Evolutionary conservation across 257 asterid genomes (phyloP), one percentile per base, ranked within the genome.

Genomic region (Salvia hispanica): DNA sequence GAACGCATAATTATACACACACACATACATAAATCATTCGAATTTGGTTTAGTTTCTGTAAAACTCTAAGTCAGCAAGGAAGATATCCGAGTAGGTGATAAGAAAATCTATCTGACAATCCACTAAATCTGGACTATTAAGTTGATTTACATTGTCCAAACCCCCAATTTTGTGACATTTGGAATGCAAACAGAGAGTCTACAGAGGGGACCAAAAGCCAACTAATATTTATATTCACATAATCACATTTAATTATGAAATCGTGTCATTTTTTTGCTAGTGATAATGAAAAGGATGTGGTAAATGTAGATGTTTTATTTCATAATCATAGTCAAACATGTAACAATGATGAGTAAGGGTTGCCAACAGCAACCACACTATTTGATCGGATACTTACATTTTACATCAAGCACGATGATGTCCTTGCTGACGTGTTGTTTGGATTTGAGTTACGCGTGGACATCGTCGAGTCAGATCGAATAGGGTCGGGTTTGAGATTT

Each of bases 161-260:
- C n/a, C 9, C 3, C 16, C 55, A 36, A 56, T 3, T 64, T 40
- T 33, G 59, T 65, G 76, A 65, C 84, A 72, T 70, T 58, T 79
- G 76, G 66, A 69, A 64, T 16, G 3, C 28, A 67, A n/a, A 46
- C 45, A 14, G 31, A 34, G 53, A 52, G n/a, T 7, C 36, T 18
- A 16, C 6, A 13, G 59, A 3, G 33, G 82, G 80, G 83, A 72
- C 84, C 84, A 72, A 8, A 46, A 34, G 45, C 21, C 53, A 68
- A 75, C 70, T 66, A 10, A 66, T 3, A n/a, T 25, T 25, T 25
- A 25, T 25, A 25, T 25, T 0, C 31, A 25, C 31, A 25, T 25
- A 25, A 25, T 25, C 3, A 28, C 3, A 50, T 25, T 55, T 56
- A 42, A 57, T 13, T 33, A 33, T 50, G 21, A 39, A 1, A 13